A percentile compares a stretch with the other conserved stretches of the same genome.
These are phyloP conservation scores for Solanum hybrid DNA, from an alignment of 305 asterid genomes.

Conservation along the genomic window DNA sequence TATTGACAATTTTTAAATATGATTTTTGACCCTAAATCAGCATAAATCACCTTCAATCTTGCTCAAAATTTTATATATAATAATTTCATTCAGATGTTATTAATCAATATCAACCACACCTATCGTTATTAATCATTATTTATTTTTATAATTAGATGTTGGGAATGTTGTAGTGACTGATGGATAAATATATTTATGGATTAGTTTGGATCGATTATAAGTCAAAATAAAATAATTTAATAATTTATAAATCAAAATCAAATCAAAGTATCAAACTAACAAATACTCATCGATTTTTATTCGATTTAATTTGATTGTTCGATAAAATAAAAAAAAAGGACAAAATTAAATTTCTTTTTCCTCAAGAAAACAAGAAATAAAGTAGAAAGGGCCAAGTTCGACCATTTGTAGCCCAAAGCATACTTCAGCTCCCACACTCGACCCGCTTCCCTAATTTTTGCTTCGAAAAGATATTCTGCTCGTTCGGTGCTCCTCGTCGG, in stretches of 20 bases:
- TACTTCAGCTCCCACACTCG: background rate
- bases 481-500: background rate
- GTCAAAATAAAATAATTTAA: too few relatives aligned
- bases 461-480: background rate
- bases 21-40: too few relatives aligned
- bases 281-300: too few relatives aligned
- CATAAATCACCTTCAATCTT: background rate
- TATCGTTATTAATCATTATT: too few relatives aligned
- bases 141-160: too few relatives aligned
- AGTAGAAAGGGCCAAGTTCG: background rate
- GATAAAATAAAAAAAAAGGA: too few relatives aligned
- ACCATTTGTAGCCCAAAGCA: background rate
- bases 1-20: too few relatives aligned
- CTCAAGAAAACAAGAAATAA: background rate
- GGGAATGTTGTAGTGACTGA: accelerated
- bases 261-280: background rate
- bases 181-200: too few relatives aligned
- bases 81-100: too few relatives aligned
- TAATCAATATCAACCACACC: background rate
- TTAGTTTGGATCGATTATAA: too few relatives aligned
- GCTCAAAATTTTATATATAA: background rate
- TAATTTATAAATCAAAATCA: too few relatives aligned
- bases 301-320: too few relatives aligned
- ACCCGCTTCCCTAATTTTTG: background rate
- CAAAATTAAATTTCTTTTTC: background rate